These are phyloP conservation scores for Boletus barrowsii DNA, from an alignment of 768 basidiomycete species.

Conservation along the genomic window DNA sequence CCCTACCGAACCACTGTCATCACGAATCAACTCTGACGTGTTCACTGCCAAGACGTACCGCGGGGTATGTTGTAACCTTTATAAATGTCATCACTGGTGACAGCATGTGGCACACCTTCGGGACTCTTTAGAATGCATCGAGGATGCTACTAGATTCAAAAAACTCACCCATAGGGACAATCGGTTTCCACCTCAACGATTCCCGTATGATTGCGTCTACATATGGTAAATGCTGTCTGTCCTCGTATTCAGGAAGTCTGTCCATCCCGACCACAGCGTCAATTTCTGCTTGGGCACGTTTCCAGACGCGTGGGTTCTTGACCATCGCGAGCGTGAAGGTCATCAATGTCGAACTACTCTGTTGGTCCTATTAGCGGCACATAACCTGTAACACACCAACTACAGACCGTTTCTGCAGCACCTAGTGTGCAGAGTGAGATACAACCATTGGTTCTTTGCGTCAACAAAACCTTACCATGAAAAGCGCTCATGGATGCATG, in stretches of 20 bases:
- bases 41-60: background rate
- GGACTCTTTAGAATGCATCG: background rate
- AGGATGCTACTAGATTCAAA: background rate
- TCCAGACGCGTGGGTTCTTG: conserved; percentile 5
- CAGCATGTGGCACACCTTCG: background rate
- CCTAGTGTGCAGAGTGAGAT: background rate
- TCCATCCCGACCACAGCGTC: background rate
- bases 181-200: conserved; percentile 4
- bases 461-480: background rate
- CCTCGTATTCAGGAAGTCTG: conserved; percentile 5
- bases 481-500: background rate
- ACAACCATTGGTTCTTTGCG: background rate
- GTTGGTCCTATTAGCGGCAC: background rate
- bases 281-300: conserved; percentile 1
- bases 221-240: conserved; percentile 4
- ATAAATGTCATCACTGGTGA: background rate
- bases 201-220: background rate
- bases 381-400: background rate
- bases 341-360: background rate
- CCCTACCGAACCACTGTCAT: background rate
- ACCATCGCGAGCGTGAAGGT: conserved; percentile 10
- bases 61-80: conserved; percentile 3
- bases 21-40: too few species aligned
- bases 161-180: background rate
- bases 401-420: background rate